Conservation (phyloP, 2,329 filamentous ascomycete genomes). For the Magnaporthales sp. region DNA sequence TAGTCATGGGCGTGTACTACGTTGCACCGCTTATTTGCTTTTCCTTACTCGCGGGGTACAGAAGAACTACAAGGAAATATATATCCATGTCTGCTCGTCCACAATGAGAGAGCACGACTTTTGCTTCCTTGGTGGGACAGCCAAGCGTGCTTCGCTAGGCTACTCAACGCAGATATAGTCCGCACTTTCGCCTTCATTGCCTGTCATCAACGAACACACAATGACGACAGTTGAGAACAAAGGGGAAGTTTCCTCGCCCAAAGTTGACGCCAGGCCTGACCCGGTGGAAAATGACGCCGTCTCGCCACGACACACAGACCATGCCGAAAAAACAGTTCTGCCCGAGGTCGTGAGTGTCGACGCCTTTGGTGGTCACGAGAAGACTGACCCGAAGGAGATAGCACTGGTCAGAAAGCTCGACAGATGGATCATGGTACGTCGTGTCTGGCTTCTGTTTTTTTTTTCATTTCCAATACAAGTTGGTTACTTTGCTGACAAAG, state of each 20-base stretch:
- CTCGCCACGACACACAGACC: background rate
- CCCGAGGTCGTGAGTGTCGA: background rate
- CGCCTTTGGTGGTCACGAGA: background rate
- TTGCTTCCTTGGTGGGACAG: no score
- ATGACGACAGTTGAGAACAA: background rate
- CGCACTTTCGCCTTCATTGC: no score
- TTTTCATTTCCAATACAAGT: no score
- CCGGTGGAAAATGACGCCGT: background rate
- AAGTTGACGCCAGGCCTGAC: background rate
- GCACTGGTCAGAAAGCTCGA: constrained; percentile 1
- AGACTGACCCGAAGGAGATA: constrained; percentile 4
- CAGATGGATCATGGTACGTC: background rate
- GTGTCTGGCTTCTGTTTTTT: no score
- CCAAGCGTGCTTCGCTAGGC: no score
- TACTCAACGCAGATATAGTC: no score
- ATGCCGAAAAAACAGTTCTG: background rate
- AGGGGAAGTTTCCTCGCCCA: background rate
- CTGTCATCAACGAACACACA: background rate
- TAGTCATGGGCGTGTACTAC: no score
- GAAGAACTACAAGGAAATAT: background rate
- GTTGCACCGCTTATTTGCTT: background rate
- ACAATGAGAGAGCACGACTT: no score
- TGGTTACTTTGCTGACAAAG: background rate
- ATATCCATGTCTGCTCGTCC: background rate
- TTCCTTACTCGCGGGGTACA: background rate